These are phyloP conservation scores for Hanseniaspora occidentalis DNA, from an alignment of 805 yeast species.

Conservation along the genomic window DNA sequence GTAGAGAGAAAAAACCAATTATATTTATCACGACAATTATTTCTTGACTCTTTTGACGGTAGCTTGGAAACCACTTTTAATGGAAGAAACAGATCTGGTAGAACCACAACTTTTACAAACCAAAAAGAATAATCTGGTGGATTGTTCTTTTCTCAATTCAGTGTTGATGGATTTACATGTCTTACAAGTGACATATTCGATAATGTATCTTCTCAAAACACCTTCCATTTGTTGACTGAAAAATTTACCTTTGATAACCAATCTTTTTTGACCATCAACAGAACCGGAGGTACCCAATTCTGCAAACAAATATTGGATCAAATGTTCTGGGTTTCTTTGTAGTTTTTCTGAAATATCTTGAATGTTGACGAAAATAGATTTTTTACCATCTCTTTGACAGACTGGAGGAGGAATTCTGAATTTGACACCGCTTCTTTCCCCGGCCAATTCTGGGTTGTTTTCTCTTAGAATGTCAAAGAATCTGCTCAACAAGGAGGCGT, in stretches of 20 bases:
- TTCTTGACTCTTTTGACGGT: conserved; percentile 76
- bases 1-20: background rate
- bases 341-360: conserved; percentile 88
- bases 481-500: conserved; percentile 66
- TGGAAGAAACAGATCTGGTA: conserved; percentile 89
- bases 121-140: conserved; percentile 92
- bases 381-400: conserved; percentile 96
- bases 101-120: conserved; percentile 98
- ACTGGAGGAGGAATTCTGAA: conserved; percentile 96
- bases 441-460: conserved; percentile 96
- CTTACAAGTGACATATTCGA: conserved; percentile 97
- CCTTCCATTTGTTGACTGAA: conserved; percentile 96
- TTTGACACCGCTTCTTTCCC: conserved; percentile 85
- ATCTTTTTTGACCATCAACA: conserved; percentile 93
- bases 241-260: conserved; percentile 95
- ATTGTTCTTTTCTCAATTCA: conserved; percentile 85
- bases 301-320: conserved; percentile 91
- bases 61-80: conserved; percentile 99
- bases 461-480: conserved; percentile 78
- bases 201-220: conserved; percentile 88
- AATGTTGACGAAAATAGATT: conserved; percentile 90
- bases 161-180: conserved; percentile 98
- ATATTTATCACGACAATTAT: conserved; percentile 12
- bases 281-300: conserved; percentile 99
- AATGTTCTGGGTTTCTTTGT: conserved; percentile 95